These are phyloP conservation scores for Cucumis melo DNA, from an alignment of 306 rosid genomes.

Conservation along the genomic window DNA sequence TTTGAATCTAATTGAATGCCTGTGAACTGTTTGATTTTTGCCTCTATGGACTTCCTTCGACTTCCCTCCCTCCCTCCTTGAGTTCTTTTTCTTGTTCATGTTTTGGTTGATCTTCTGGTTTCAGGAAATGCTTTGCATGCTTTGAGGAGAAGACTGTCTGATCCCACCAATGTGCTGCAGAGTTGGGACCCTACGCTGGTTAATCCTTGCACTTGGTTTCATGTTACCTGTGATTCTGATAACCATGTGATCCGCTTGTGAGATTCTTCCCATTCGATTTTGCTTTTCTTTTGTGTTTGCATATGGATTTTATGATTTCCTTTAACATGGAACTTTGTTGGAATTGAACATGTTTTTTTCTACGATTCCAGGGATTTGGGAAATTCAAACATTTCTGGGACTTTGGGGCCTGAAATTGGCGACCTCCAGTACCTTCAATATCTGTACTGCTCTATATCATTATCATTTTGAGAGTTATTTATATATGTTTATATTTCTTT, in stretches of 20 bases:
- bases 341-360: conserved; percentile 2
- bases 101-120: conserved; percentile 5
- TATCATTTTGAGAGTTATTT: background rate
- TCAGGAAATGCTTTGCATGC: conserved; percentile 83
- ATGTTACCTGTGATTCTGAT: conserved; percentile 66
- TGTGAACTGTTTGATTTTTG: background rate
- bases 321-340: background rate
- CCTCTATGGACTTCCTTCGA: background rate
- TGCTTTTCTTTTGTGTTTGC: background rate
- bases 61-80: background rate
- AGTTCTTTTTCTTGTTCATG: background rate
- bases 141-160: conserved; percentile 51
- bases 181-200: conserved; percentile 99
- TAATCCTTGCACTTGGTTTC: conserved; percentile 99
- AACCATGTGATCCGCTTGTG: conserved; percentile 78
- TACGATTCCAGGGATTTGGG: conserved; percentile 85
- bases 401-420: conserved; percentile 77
- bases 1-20: background rate
- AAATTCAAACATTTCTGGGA: conserved; percentile 72
- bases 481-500: background rate
- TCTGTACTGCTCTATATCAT: conserved; percentile 34
- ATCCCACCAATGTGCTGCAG: conserved; percentile 70
- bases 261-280: conserved; percentile 10
- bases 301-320: background rate
- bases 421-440: conserved; percentile 64